Percentiles rank a stretch among this genome's conserved stretches.
Evolutionary conservation across 2,329 filamentous ascomycete genomes (phyloP).

Genomic region (Coleophoma eucalyptorum): DNA sequence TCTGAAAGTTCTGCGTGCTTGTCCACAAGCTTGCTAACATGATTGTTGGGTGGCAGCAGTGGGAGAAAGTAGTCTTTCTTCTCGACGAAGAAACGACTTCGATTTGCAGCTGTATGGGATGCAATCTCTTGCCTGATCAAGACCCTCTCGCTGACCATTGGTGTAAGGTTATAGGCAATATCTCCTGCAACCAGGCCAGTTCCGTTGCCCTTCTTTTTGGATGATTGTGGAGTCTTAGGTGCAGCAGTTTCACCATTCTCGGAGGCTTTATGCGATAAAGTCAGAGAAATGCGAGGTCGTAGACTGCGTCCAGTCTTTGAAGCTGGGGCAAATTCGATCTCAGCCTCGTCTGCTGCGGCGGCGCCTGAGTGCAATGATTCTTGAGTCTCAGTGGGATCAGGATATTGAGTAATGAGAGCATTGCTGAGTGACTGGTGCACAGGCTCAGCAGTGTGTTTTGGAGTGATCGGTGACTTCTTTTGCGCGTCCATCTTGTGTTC

Average conservation of each 20-base stretch:
- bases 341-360: constrained; percentile 4
- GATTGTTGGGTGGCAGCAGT: constrained; percentile 27
- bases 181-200: constrained; percentile 11
- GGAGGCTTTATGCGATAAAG: constrained; percentile 18
- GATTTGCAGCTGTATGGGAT: constrained; percentile 20
- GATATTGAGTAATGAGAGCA: not conserved
- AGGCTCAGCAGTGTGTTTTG: constrained; percentile 8
- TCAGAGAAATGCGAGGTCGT: constrained; percentile 12
- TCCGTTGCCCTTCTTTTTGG: constrained; percentile 4
- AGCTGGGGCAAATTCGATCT: constrained; percentile 12
- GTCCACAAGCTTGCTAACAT: constrained; percentile 27
- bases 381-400: not conserved
- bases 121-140: constrained; percentile 25
- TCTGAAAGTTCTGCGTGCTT: constrained; percentile 17
- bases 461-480: not conserved
- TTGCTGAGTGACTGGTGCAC: not conserved
- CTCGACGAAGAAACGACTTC: constrained; percentile 27
- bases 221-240: not conserved
- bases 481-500: constrained; percentile 22
- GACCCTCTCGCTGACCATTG: constrained; percentile 18
- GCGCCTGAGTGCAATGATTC: not conserved
- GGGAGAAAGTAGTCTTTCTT: constrained; percentile 29
- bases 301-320: constrained; percentile 7
- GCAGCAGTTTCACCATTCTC: constrained; percentile 13
- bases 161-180: constrained; percentile 10